Base-by-base conservation (phyloP, 768 basidiomycete genomes). In the Lyophyllum atratum region DNA sequence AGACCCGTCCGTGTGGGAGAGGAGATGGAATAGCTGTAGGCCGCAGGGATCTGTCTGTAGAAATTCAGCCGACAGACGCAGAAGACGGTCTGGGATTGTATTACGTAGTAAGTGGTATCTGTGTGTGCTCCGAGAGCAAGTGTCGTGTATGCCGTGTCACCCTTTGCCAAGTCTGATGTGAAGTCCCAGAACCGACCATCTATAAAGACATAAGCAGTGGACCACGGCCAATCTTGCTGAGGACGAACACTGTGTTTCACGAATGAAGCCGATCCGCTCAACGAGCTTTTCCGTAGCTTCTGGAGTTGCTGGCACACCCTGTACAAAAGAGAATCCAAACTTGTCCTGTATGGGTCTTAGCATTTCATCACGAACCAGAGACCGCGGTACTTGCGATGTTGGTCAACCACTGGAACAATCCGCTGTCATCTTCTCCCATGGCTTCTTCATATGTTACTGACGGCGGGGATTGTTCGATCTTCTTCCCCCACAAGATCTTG, bases 121-220 rank as follows among this genome's bases (percentile, higher is more conserved):
- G 83, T 85, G 68, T 99, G 96, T 0, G 93, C 94, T 3, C 84
- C 86, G 7, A 99, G 84, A 0, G 89, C 90, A 44, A 96, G 73
- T 6, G 87, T 92, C 4, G 94, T 93, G 74, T 99, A 99, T 0
- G 96, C 95, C 8, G 94, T 90, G 70, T 99, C 96, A 12, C 94
- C 94, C 64, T 89, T 93, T 17, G 88, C 86, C 21, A 95, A 80
- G 67, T 96, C 87, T 0, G 95, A 85, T 0, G 94, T 97, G 66
- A 98, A 96, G 66, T 98, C 93, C 95, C 96, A 99, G 73, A 98
- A 95, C 55, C 85, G 87, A 31, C 95, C 96, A 65, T 98, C 93
- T 95, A 60, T 1, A 33, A 24, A 11, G 48, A 26, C 12, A 34
- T 50, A 19, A 66, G 45, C 52, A 21, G 47, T 40, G 29, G 2